Base-by-base conservation (phyloP, 169 alveolate species). In the Eimeria sp. region DNA sequence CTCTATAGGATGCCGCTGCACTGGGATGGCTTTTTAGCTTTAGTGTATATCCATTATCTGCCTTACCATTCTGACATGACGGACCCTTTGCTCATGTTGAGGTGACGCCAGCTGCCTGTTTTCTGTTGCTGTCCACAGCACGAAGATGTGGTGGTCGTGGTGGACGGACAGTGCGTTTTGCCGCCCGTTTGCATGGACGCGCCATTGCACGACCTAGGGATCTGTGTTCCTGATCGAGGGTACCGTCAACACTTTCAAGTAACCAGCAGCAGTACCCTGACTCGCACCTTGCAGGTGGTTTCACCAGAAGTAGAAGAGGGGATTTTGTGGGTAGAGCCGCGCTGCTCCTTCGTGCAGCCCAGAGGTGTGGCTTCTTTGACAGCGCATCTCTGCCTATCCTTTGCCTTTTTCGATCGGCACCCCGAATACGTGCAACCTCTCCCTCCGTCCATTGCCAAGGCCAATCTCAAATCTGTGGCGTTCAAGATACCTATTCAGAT, bases 291-390 rank as follows among this genome's bases (percentile, higher is more conserved):
- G 46, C 78, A 88, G 78, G 96, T 93, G 76, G 87, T 64, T 11
- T 62, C 89, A 37, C 96, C 96, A 37, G 80, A 88, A 56, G 90
- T 54, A 54, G 88, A 62, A 46, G 78, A 93, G 49, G 93, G 93
- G 30, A 94, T 64, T 68, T 85, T 93, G 60, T 82, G 96, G 93
- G 64, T 93, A 33, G 94, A 93, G 76, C 96, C 96, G 37, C 89
- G 54, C 25, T 43, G 90, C 43, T 80, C 96, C 40, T 80, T 83
- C 58, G 78, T 93, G 16, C 96, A 93, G 68, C 90, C 94, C 4
- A 80, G 25, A 23, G 82, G 82, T n/a, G 64, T 46, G 16, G 66
- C 90, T 10, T 80, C 89, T 77, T 37, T 93, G 56, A 83, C 96
- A 10, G 93, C 82, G 10, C 78, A 87, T 30, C 82, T 87, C 23